Conservation (phyloP, 2,329 filamentous ascomycete genomes). For the Fusarium sp. region DNA sequence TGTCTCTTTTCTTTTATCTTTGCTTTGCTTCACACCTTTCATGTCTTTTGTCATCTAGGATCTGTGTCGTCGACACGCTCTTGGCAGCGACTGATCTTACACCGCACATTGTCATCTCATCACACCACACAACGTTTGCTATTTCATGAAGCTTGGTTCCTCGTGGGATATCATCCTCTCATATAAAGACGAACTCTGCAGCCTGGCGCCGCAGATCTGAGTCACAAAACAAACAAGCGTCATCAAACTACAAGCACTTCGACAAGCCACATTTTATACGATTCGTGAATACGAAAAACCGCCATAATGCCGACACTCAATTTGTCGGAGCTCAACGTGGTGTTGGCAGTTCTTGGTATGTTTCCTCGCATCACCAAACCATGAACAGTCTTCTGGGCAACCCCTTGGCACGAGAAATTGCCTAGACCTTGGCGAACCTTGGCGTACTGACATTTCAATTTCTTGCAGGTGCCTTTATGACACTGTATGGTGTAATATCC, state of each 20-base stretch:
- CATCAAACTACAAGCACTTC: not conserved
- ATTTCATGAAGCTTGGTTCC: not conserved
- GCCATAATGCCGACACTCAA: slow-evolving; percentile 50
- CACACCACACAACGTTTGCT: no score
- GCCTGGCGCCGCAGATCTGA: not conserved
- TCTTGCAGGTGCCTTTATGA: slow-evolving; percentile 56
- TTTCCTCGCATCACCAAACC: not conserved
- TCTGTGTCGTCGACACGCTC: not conserved
- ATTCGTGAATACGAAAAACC: not conserved
- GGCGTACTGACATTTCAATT: slow-evolving; percentile 15
- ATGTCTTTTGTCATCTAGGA: not conserved
- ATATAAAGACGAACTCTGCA: not conserved
- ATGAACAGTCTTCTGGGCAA: not conserved
- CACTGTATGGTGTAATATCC: slow-evolving; percentile 62
- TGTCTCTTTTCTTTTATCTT: not conserved
- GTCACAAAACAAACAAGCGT: not conserved
- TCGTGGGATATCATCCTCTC: not conserved
- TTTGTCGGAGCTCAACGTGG: slow-evolving; percentile 64
- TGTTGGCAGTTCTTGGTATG: slow-evolving; percentile 58
- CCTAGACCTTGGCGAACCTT: slow-evolving; percentile 11
- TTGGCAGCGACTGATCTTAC: not conserved
- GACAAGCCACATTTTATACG: not conserved
- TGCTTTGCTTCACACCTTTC: not conserved
- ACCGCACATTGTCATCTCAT: not conserved
- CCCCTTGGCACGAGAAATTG: not conserved